A percentile compares a stretch with the other conserved stretches of the same genome.
Evolutionary conservation across 2,329 filamentous ascomycete genomes (phyloP).

Genomic region (Zelopaecilomyces penicillatus): DNA sequence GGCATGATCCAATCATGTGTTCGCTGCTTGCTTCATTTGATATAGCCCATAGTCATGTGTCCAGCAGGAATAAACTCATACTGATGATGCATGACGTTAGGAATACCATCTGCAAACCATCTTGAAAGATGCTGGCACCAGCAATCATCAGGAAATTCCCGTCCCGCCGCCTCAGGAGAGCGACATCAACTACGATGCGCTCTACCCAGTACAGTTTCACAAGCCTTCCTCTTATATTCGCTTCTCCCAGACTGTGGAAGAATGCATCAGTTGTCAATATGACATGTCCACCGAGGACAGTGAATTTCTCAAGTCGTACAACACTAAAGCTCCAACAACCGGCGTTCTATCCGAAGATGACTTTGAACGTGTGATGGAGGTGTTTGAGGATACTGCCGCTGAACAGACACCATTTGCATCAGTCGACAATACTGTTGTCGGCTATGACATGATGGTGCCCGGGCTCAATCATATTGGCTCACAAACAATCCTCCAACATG

Average conservation of each 20-base stretch:
- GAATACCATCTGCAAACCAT: constrained; percentile 94
- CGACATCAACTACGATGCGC: constrained; percentile 73
- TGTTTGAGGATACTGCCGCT: constrained; percentile 82
- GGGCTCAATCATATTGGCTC: constrained; percentile 48
- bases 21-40: too few relatives aligned
- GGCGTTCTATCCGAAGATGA: constrained; percentile 75
- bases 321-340: constrained; percentile 59
- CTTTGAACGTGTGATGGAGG: constrained; percentile 90
- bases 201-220: constrained; percentile 72
- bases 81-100: constrained; percentile 34
- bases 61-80: neutral
- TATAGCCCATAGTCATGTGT: constrained; percentile 18
- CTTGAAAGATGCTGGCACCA: constrained; percentile 46
- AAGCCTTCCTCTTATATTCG: constrained; percentile 92
- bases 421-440: constrained; percentile 78
- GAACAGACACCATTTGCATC: constrained; percentile 81
- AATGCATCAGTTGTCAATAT: constrained; percentile 84
- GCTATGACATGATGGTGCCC: constrained; percentile 67
- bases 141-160: constrained; percentile 54
- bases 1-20: too few relatives aligned
- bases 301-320: constrained; percentile 74
- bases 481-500: constrained; percentile 44
- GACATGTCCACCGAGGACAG: constrained; percentile 92
- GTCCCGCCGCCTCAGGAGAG: constrained; percentile 57
- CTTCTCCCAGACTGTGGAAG: constrained; percentile 96